A percentile compares a stretch with the other conserved stretches of the same genome.
Conservation (phyloP, 164 flowering plant genomes). For the Protea cynaroides region DNA sequence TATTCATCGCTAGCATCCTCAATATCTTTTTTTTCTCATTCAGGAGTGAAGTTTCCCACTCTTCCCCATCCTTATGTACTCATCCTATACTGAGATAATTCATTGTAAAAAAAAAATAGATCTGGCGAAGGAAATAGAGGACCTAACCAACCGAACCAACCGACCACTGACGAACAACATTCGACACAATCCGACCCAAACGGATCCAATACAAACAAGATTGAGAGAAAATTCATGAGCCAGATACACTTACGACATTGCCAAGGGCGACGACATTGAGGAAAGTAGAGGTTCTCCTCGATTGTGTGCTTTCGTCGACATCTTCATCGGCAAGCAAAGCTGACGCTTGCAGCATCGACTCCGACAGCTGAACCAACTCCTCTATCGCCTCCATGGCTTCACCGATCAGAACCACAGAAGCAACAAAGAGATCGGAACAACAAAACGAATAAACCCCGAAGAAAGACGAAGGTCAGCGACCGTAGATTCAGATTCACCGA, state of each 20-base stretch:
- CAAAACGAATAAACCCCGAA: too few species aligned
- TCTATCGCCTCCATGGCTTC: slow-evolving; percentile 88
- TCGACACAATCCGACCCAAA: background rate
- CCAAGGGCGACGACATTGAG: slow-evolving; percentile 92
- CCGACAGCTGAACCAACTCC: slow-evolving; percentile 72
- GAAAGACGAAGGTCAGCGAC: too few species aligned
- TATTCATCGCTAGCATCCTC: background rate
- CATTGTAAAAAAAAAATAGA: background rate
- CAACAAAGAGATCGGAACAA: too few species aligned
- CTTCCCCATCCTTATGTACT: background rate
- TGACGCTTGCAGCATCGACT: slow-evolving; percentile 85
- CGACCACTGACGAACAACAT: background rate
- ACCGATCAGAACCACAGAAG: background rate
- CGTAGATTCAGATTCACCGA: too few species aligned
- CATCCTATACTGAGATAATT: background rate
- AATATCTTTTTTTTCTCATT: background rate
- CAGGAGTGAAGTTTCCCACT: background rate
- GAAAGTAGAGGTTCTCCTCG: slow-evolving; percentile 63
- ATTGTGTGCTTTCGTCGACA: slow-evolving; percentile 57
- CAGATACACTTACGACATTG: slow-evolving; percentile 67
- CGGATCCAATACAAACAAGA: slow-evolving; percentile 5
- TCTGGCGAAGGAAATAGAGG: background rate
- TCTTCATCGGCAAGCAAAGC: slow-evolving; percentile 92
- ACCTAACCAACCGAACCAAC: slow-evolving; percentile 3
- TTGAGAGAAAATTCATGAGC: background rate